phyloP scores from a whole-genome alignment of 176 grass and related monocot species.

The Themeda triandra region DNA sequence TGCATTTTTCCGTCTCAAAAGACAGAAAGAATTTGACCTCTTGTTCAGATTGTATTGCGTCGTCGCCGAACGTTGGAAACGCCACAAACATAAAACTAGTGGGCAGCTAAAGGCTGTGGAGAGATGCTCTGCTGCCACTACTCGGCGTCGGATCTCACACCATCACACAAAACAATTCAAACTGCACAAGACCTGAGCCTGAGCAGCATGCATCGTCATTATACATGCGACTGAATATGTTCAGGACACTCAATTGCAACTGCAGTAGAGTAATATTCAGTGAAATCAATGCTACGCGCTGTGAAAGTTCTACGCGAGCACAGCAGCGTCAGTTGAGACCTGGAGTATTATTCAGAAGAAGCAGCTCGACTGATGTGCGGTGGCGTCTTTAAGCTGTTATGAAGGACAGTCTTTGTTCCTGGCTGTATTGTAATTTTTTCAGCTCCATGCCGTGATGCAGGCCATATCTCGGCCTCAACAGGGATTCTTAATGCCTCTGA shows the following conservation, averaged over 20 bases:
- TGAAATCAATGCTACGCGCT: neutral
- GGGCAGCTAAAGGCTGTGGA: constrained; percentile 3
- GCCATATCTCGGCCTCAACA: constrained; percentile 31
- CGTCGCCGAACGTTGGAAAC: constrained; percentile 23
- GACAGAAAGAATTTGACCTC: constrained; percentile 27
- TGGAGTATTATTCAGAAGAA: neutral
- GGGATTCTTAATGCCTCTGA: neutral
- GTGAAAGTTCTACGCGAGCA: neutral
- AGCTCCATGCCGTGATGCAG: neutral
- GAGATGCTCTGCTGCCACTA: constrained; percentile 32
- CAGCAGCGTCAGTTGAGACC: neutral
- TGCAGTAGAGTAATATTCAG: neutral
- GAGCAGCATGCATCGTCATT: neutral
- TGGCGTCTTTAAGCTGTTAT: neutral
- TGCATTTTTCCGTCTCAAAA: constrained; percentile 21
- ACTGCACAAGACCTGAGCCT: neutral
- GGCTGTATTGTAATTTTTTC: constrained; percentile 3
- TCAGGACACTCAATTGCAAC: neutral
- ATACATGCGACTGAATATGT: neutral
- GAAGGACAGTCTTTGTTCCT: neutral
- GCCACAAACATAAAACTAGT: neutral
- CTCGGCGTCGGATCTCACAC: neutral
- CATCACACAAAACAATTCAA: constrained; percentile 4
- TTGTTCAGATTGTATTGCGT: neutral
- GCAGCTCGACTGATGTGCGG: neutral